Base-by-base conservation (phyloP, 768 basidiomycete genomes). In the Suillus hirtellus region DNA sequence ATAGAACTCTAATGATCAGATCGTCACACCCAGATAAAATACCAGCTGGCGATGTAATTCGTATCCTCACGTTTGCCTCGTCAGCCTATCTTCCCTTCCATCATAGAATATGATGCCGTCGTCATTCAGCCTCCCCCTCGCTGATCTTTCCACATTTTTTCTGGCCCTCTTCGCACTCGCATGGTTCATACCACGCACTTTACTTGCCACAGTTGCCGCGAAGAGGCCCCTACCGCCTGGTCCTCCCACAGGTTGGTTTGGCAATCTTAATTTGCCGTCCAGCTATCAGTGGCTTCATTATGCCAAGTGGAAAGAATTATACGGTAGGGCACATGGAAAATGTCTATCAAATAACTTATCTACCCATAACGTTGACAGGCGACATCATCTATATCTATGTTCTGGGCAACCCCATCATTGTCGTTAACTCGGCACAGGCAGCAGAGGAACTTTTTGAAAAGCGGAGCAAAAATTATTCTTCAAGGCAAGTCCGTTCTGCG, bases 381-480 rank as follows among this genome's bases (percentile, higher is more conserved):
- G 82, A 84, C 65, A 63, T 83, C 34, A 77, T 83, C 31, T 81
- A 81, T 63, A 70, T 84, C 44, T 71, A 73, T 43, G 67, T 81
- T 31, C 75, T 81, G 55, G 80, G 81, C 21, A 81, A 82, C 64
- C 80, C 81, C 15, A 73, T 85, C 56, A 71, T 84, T 49, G 71
- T 84, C 24, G 69, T 85, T 14, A 84, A 82, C 64, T 78, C 82
- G 15, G 72, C 75, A 40, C 66, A 72, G 63, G 78, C 73, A 2
- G 76, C 79, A 15, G 68, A 74, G 17, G 81, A 84, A 35, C 76
- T 84, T 8, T 72, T 85, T 34, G 81, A 84, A 66, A 82, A 76
- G 60, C 75, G 81, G 47, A 76, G 80, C 46, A 71, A 64, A 55
- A 79, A 73, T 3, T 85, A 82, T 66, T 82, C 82, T 19, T 81